These are phyloP conservation scores for Colletotrichum sp. DNA, from an alignment of 2,329 filamentous ascomycete species.

Conservation along the genomic window DNA sequence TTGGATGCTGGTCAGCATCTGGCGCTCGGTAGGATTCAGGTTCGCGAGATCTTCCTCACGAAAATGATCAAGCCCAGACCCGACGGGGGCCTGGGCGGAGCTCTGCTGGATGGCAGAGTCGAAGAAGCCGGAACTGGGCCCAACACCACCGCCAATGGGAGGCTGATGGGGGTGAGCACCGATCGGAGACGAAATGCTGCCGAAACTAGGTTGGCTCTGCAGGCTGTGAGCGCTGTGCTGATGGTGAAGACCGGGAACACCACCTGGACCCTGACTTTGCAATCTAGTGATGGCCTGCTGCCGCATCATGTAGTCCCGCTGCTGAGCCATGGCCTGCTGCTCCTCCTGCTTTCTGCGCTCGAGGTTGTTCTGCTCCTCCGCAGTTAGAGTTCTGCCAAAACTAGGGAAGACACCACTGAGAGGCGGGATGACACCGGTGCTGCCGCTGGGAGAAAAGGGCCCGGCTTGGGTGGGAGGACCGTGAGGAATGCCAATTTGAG, in stretches of 20 bases:
- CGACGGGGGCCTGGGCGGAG: constrained; percentile 38
- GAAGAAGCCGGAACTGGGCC: constrained; percentile 71
- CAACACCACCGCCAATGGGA: constrained; percentile 52
- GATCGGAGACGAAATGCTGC: constrained; percentile 89
- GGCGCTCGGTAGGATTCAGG: constrained; percentile 59
- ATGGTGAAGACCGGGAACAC: constrained; percentile 69
- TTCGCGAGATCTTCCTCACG: constrained; percentile 78
- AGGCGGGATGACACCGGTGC: constrained; percentile 78
- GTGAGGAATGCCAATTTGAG: constrained; percentile 94
- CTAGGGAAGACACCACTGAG: constrained; percentile 94
- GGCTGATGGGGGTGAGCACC: constrained; percentile 57
- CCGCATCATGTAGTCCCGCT: constrained; percentile 89
- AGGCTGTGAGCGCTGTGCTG: constrained; percentile 95
- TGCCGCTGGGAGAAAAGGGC: constrained; percentile 52
- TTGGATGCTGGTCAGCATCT: constrained; percentile 51
- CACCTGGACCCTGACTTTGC: constrained; percentile 23
- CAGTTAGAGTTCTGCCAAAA: constrained; percentile 94
- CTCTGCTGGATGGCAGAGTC: constrained; percentile 56
- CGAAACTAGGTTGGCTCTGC: constrained; percentile 96
- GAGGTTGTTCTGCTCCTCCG: constrained; percentile 96
- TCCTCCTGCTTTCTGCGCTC: constrained; percentile 98
- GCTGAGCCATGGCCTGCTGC: constrained; percentile 93
- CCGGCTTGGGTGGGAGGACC: constrained; percentile 63
- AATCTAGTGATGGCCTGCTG: constrained; percentile 77
- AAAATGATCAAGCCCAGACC: constrained; percentile 51